Percentiles rank a stretch among this genome's conserved stretches.
These are phyloP conservation scores for Solanum hybrid DNA, from an alignment of 305 asterid genomes.

Conservation along the genomic window DNA sequence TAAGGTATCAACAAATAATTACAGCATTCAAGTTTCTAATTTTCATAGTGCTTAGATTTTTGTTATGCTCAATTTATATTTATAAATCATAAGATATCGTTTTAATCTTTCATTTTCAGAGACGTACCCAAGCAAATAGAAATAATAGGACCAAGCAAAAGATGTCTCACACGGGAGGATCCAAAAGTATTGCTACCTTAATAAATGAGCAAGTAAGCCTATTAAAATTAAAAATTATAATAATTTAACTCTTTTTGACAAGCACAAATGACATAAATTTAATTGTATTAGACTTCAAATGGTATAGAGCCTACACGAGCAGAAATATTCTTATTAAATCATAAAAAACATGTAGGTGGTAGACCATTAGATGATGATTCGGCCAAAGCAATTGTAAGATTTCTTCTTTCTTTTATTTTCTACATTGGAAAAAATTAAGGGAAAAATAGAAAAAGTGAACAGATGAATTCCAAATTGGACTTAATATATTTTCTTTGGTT, in stretches of 20 bases:
- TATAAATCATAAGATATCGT: too few relatives aligned
- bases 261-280: not conserved
- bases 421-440: not conserved
- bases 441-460: not conserved
- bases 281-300: not conserved
- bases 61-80: not conserved
- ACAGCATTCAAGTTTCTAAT: too few relatives aligned
- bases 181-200: not conserved
- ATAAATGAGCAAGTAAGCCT: not conserved
- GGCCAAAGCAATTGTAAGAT: not conserved
- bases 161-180: not conserved
- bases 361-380: not conserved
- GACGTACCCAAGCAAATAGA: not conserved
- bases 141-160: not conserved
- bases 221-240: not conserved
- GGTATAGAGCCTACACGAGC: not conserved
- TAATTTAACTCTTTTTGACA: not conserved
- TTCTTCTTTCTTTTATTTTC: not conserved
- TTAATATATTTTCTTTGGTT: too few relatives aligned
- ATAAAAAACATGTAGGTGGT: not conserved
- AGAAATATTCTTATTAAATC: not conserved
- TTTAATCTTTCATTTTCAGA: not conserved
- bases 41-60: too few relatives aligned
- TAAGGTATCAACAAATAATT: too few relatives aligned
- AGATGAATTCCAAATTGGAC: too few relatives aligned